Evolutionary conservation across 441 rosid species (phyloP), one percentile per base, ranked within the genome.

Genomic region (Aleurites moluccanus): DNA sequence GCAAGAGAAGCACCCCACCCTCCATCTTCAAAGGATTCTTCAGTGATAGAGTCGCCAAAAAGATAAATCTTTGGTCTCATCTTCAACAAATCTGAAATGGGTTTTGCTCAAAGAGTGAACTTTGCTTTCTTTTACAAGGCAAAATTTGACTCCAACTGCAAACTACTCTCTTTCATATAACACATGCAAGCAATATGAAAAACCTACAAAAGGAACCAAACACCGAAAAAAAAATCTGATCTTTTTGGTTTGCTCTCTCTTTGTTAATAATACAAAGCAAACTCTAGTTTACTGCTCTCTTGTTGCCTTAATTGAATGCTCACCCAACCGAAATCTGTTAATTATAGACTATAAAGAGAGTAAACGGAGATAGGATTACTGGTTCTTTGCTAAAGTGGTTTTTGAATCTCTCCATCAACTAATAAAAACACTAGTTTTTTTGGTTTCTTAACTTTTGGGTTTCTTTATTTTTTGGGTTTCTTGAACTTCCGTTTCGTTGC

Each of bases 1-100:
- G 87, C 83, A 49, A 95, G 92, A 79, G 94, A 75, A 50, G 98
- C 93, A 60, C 98, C 98, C 99, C 99, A 95, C 0, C 97, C 93
- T 45, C 90, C 96, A 33, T 87, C 80, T 75, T 78, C 71, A 80
- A 90, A 92, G 30, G 98, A 90, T 67, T 80, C 86, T 73, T 88
- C 86, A 15, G 99, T 93, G 28, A 91, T 93, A 9, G 99, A 95
- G 68, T 95, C 99, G 57, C 99, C 99, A 82, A 92, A 93, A 55
- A 92, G 83, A 73, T 88, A 87, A 6, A 93, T 84, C 86, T 86
- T 80, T 30, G 97, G 98, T 78, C 98, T 91, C 97, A 89, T 89
- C 80, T 76, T 33, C 3, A 14, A 30, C 52, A 69, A 56, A 74
- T 59, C 56, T 57, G 56, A 74, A 44, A 64, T 33, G 42, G 62